Base-by-base conservation (phyloP, 2,329 filamentous ascomycete genomes). In the Polychaeton citri region DNA sequence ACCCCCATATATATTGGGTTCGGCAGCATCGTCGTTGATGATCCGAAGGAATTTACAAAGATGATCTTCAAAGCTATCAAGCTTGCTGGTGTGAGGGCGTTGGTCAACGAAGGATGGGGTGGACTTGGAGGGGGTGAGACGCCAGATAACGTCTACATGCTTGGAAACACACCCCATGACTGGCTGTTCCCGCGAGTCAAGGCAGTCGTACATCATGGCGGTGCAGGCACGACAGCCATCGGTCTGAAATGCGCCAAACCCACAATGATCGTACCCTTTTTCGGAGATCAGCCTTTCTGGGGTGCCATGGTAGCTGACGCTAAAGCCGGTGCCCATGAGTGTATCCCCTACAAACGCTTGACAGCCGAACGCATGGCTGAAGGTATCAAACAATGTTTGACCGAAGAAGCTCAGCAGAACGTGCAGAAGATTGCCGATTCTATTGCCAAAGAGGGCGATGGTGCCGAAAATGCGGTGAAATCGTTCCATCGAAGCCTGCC, bases 271-370 rank as follows among this genome's bases (percentile, higher is more conserved):
- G 76, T 86, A 2, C 81, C 81, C 0, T 86, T 86, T 58, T 86
- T 86, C 44, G 81, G 81, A 2, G 81, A 86, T 50, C 81, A 86
- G 54, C 71, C 78, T 33, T 86, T 86, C 51, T 86, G 81, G 81
- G 81, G 80, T 2, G 64, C 66, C 13, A 81, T 81, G 73, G 67
- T 85, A 1, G 67, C 66, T 4, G 71, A 66, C 21, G 67, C 74
- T 1, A 69, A 71, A 18, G 79, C 78, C 1, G 81, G 81, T 1
- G 76, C 79, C 0, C 58, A 62, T 38, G 60, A 70, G 30, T 71
- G 78, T 1, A 68, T 83, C 6, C 79, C 79, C 0, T 81, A 82
- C 58, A 83, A 82, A 57, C 58, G 68, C 7, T 56, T 86, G 2
- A 74, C 65, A 1, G 68, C 65, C 0, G 74, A 83, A 39, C 73